Evolutionary conservation across 2,329 filamentous ascomycete species (phyloP).

Genomic region (Penicillium sp.): DNA sequence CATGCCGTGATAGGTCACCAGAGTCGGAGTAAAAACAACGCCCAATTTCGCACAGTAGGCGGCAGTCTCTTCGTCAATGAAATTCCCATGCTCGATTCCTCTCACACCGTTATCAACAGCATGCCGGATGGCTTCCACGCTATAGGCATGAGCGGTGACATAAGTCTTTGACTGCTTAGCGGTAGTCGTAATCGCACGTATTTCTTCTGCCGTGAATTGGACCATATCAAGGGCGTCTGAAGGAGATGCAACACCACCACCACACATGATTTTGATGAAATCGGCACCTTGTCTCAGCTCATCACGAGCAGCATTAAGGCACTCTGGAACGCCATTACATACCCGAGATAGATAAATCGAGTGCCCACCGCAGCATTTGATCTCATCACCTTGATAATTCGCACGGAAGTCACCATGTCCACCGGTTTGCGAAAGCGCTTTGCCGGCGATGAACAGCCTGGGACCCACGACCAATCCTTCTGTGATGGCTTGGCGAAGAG

Average conservation of each 20-base stretch:
- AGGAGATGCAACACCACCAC: slow-evolving; percentile 56
- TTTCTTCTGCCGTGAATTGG: slow-evolving; percentile 57
- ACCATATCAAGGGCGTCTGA: slow-evolving; percentile 52
- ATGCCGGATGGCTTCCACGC: slow-evolving; percentile 52
- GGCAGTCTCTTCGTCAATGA: slow-evolving; percentile 46
- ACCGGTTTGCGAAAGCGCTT: slow-evolving; percentile 56
- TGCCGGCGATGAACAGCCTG: slow-evolving; percentile 53
- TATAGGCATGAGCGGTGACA: slow-evolving; percentile 59
- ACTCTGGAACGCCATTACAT: slow-evolving; percentile 55
- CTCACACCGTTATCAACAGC: slow-evolving; percentile 53
- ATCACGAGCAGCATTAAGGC: slow-evolving; percentile 51
- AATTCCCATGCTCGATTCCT: slow-evolving; percentile 54
- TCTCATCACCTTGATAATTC: slow-evolving; percentile 39
- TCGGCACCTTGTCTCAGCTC: slow-evolving; percentile 56
- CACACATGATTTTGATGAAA: slow-evolving; percentile 61
- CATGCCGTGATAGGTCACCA: slow-evolving; percentile 51
- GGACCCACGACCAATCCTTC: slow-evolving; percentile 52
- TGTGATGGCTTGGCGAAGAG: slow-evolving; percentile 36
- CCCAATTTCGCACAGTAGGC: slow-evolving; percentile 47
- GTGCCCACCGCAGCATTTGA: slow-evolving; percentile 47
- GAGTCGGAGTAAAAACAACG: slow-evolving; percentile 53
- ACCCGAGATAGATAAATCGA: slow-evolving; percentile 32
- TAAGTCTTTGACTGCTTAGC: slow-evolving; percentile 51
- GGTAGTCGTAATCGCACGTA: slow-evolving; percentile 51
- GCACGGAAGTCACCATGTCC: slow-evolving; percentile 54